Base-by-base conservation (phyloP, 805 yeast species). In the Metschnikowia chrysomelidarum region DNA sequence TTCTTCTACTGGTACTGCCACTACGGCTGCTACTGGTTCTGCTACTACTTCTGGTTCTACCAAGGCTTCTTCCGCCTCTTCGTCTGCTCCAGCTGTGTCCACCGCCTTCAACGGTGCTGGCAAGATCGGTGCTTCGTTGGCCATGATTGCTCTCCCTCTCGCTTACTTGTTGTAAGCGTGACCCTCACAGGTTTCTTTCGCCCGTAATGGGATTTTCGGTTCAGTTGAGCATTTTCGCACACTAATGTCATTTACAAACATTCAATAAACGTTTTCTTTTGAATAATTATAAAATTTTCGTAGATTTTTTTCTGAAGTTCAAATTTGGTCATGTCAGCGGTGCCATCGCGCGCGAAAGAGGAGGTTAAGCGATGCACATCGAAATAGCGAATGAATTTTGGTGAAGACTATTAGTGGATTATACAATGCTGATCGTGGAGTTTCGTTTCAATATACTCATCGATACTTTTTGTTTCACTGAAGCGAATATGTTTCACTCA, bases 151-250 rank as follows among this genome's bases (percentile, higher is more conserved):
- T 39, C 41, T 62, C 31, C 61, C 69, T 37, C 56, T 59, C 40
- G 68, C 62, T 36, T 59, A 57, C 57, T 56, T 63, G 48, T 38
- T 64, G 47, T 63, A 60, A 59, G 45, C 29, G 17, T 6, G 19
- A 13, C 12, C 21, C 19, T 27, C 17, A n/a, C n/a, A n/a, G n/a
- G 34, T 27, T 13, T 20, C 18, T 31, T 31, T 31, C 34, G 28
- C 15, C 20, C 22, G 26, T 14, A 22, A 16, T 30, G 32, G 19
- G 26, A 5, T 11, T 22, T 30, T 30, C 32, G 32, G 23, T 8
- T 12, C 8, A 9, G 26, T 29, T 29, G 18, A 12, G 19, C 24
- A 11, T 14, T 30, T 15, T 30, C 24, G 23, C 23, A 28, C 19
- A 3, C 12, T 19, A 14, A 28, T 4, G 31, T 28, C 18, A 19